A percentile compares a stretch with the other conserved stretches of the same genome.
Conservation (phyloP, 2,329 filamentous ascomycete genomes). For the Xylariaceae sp. region DNA sequence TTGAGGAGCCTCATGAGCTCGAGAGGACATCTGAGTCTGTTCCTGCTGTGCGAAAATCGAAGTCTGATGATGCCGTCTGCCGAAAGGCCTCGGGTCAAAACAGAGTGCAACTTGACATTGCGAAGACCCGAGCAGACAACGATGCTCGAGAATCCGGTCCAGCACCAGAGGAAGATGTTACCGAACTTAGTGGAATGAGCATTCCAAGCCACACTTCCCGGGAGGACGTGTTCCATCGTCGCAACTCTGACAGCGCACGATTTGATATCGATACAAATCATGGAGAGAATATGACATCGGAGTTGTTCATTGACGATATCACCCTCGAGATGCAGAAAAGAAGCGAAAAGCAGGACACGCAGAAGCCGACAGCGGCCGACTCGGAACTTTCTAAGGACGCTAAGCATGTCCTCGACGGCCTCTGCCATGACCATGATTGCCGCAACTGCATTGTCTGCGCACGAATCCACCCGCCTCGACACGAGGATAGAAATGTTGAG, state of each 20-base stretch:
- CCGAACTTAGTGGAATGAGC: constrained; percentile 37
- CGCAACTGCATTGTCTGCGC: constrained; percentile 61
- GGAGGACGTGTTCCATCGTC: constrained; percentile 27
- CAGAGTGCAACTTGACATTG: background rate
- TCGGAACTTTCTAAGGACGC: constrained; percentile 56
- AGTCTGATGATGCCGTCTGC: constrained; percentile 15
- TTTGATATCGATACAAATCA: constrained; percentile 35
- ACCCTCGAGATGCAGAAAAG: constrained; percentile 46
- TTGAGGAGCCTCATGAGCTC: constrained; percentile 19
- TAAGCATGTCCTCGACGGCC: constrained; percentile 54
- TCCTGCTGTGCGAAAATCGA: constrained; percentile 12
- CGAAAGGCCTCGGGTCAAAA: constrained; percentile 19
- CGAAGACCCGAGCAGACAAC: background rate
- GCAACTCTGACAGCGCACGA: constrained; percentile 30
- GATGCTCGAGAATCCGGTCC: constrained; percentile 6
- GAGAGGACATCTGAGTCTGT: constrained; percentile 7
- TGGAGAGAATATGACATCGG: constrained; percentile 61
- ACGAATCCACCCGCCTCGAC: constrained; percentile 49
- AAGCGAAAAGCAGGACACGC: constrained; percentile 44
- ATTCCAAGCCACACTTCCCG: constrained; percentile 31
- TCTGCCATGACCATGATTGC: constrained; percentile 56
- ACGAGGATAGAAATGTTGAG: constrained; percentile 41
- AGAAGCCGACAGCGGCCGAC: constrained; percentile 35
- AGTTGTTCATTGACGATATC: constrained; percentile 61
- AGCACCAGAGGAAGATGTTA: constrained; percentile 31